A percentile compares a stretch with the other conserved stretches of the same genome.
These are phyloP conservation scores for Metarhizium sp. DNA, from an alignment of 2,329 filamentous ascomycete species.

Conservation along the genomic window DNA sequence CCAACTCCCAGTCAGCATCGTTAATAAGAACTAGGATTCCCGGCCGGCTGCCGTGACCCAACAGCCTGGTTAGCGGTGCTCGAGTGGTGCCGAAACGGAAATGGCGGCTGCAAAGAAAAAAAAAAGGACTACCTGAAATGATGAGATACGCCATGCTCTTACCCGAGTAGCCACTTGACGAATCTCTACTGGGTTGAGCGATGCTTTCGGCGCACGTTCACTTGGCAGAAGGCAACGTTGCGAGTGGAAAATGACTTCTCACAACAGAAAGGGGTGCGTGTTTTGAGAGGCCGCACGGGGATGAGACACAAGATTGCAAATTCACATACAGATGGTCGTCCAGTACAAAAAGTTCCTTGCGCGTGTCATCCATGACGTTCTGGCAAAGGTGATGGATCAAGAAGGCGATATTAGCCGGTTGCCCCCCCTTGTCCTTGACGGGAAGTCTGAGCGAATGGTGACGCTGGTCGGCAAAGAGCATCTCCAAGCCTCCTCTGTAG, in stretches of 20 bases:
- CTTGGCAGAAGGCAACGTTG: background rate
- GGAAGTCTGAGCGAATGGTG: constrained; percentile 65
- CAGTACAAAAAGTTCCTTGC: constrained; percentile 83
- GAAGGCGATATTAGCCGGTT: constrained; percentile 59
- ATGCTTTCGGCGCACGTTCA: background rate
- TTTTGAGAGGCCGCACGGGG: background rate
- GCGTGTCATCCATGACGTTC: constrained; percentile 72
- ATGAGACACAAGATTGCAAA: constrained; percentile 5
- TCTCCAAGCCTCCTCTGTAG: constrained; percentile 77
- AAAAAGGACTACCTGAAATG: too few relatives aligned
- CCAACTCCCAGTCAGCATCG: constrained; percentile 96
- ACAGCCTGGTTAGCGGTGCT: constrained; percentile 12
- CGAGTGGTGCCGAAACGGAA: background rate
- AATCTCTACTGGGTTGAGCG: background rate
- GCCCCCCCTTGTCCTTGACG: constrained; percentile 46
- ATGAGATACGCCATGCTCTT: background rate
- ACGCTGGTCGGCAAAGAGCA: constrained; percentile 79
- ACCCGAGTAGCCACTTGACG: background rate
- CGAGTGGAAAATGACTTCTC: background rate
- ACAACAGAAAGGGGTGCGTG: background rate
- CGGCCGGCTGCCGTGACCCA: constrained; percentile 55
- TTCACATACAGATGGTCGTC: constrained; percentile 74
- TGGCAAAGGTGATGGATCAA: constrained; percentile 73
- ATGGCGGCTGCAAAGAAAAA: too few relatives aligned
- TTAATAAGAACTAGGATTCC: constrained; percentile 96